These are phyloP conservation scores for Candida pseudoviswanathii DNA, from an alignment of 1,139 yeast species.

Conservation along the genomic window DNA sequence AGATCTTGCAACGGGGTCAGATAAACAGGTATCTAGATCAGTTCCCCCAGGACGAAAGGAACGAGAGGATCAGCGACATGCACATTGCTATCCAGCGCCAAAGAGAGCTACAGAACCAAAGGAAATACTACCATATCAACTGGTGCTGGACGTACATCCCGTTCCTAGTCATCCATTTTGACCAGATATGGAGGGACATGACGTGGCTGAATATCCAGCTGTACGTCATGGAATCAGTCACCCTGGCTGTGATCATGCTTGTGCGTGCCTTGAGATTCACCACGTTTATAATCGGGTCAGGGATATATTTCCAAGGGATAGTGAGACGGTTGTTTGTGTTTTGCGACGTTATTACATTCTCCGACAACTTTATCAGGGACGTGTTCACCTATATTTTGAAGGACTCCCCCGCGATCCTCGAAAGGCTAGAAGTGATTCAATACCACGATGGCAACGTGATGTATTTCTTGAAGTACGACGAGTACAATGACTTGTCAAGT, in stretches of 20 bases:
- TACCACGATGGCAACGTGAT: slow-evolving; percentile 17
- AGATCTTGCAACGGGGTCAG: slow-evolving; percentile 24
- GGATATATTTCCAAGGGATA: slow-evolving; percentile 21
- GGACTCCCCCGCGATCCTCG: slow-evolving; percentile 17
- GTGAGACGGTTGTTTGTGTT: slow-evolving; percentile 23
- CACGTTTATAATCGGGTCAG: slow-evolving; percentile 23
- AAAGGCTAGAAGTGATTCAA: slow-evolving; percentile 16
- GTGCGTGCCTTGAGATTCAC: slow-evolving; percentile 20
- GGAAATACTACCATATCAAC: slow-evolving; percentile 11
- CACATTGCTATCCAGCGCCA: slow-evolving; percentile 1
- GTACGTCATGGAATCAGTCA: slow-evolving; percentile 3
- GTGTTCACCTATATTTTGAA: slow-evolving; percentile 29
- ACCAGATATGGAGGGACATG: slow-evolving; percentile 27
- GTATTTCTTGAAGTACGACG: slow-evolving; percentile 15
- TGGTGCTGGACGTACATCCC: slow-evolving; percentile 28
- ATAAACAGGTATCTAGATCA: slow-evolving; percentile 17
- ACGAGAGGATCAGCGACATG: slow-evolving; percentile 2
- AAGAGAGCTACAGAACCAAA: slow-evolving; percentile 2
- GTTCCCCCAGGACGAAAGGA: slow-evolving; percentile 19
- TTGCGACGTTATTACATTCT: slow-evolving; percentile 35
- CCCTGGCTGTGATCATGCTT: slow-evolving; percentile 10
- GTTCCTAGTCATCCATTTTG: slow-evolving; percentile 29
- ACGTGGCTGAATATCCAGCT: slow-evolving; percentile 12
- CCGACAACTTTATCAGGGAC: slow-evolving; percentile 32
- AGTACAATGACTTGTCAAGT: slow-evolving; percentile 11